Base-by-base conservation (phyloP, 495 filamentous ascomycete species). In the Glonium stellatum region DNA sequence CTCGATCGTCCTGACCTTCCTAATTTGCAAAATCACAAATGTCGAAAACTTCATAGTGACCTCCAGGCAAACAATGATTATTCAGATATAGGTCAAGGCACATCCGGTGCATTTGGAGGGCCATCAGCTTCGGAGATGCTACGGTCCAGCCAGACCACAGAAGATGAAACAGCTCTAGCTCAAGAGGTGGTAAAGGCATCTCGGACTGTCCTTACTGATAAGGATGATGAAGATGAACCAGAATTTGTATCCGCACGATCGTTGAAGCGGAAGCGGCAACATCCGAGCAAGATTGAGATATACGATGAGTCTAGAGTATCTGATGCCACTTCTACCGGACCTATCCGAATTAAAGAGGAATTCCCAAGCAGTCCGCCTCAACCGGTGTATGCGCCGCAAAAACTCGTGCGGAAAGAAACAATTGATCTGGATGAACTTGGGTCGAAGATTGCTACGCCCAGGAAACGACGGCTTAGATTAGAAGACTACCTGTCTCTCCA, bases 391-490 rank as follows among this genome's bases (percentile, higher is more conserved):
- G n/a, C 31, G 25, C 52, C 46, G 8, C 27, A 48, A 27, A 55
- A 35, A 18, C 42, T 58, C 2, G 15, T 61, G 10, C 70, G 68
- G 13, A 68, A 44, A 23, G 72, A 74, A 50, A 76, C 69, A 5
- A 58, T 72, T 13, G 73, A 76, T 64, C 66, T 76, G n/a, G 72
- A 74, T 59, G 68, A 67, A 5, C 36, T 70, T 11, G 60, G 61
- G 0, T 52, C 57, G 8, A 57, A 42, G 31, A 55, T 54, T 9
- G 51, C 56, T 18, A 66, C 66, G 9, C 69, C 70, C 11, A 60
- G 63, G 1, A 68, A 61, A 48, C 36, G 47, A 22, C 21, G 39
- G 18, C 12, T 44, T 4, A 15, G 39, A 15, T 4, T 44, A 18
- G 13, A 44, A 11, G 39, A 44, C 18, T 31, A 6, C 13, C 39